Evolutionary conservation across 257 asterid genomes (phyloP).

Genomic region (Handroanthus guayacan): DNA sequence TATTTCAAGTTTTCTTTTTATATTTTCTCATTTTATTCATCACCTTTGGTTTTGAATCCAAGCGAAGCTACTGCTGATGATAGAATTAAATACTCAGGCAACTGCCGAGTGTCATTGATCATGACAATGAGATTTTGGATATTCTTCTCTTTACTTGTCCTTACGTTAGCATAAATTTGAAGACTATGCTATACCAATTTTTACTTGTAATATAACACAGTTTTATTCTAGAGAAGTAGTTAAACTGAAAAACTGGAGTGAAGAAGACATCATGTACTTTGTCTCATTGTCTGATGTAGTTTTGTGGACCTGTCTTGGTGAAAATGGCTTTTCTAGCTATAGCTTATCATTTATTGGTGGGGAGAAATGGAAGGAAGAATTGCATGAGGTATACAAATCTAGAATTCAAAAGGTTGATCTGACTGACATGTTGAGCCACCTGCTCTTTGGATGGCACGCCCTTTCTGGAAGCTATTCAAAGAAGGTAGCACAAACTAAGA

Average conservation of each 20-base stretch:
- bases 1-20: background rate
- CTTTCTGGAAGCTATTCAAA: background rate
- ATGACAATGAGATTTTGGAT: slow-evolving; percentile 16
- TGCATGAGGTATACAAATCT: background rate
- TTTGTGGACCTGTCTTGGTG: slow-evolving; percentile 18
- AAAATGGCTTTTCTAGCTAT: slow-evolving; percentile 15
- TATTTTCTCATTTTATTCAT: background rate
- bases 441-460: background rate
- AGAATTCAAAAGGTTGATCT: background rate
- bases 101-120: slow-evolving; percentile 9
- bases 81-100: background rate
- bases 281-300: background rate
- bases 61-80: background rate
- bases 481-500: background rate
- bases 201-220: background rate
- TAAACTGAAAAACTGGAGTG: background rate
- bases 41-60: slow-evolving; percentile 7
- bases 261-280: background rate
- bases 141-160: slow-evolving; percentile 21
- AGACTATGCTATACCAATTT: background rate
- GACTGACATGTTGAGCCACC: background rate
- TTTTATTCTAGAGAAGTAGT: background rate
- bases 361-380: background rate
- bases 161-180: slow-evolving; percentile 18
- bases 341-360: slow-evolving; percentile 17